These are phyloP conservation scores for Wickerhamomyces queroliae DNA, from an alignment of 805 yeast genomes.

Conservation along the genomic window DNA sequence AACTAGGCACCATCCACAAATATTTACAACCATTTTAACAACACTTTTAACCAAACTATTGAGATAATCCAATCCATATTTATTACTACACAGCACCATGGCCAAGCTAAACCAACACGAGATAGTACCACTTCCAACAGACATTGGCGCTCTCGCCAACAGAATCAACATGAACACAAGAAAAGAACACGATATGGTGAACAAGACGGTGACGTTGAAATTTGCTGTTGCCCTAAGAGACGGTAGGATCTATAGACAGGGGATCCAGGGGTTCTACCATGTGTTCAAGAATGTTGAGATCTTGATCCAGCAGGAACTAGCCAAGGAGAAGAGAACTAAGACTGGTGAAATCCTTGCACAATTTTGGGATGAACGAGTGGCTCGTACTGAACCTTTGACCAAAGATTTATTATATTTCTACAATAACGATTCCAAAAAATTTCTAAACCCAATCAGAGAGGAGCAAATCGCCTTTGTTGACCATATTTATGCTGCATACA, in stretches of 20 bases:
- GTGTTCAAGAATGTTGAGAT: slow-evolving; percentile 61
- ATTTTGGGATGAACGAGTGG: slow-evolving; percentile 67
- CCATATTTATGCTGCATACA: slow-evolving; percentile 50
- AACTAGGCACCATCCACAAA: too few relatives aligned
- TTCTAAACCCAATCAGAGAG: slow-evolving; percentile 48
- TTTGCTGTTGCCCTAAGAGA: slow-evolving; percentile 74
- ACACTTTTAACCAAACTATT: too few relatives aligned
- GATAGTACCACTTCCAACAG: slow-evolving; percentile 72
- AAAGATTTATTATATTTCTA: slow-evolving; percentile 67
- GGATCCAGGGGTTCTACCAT: slow-evolving; percentile 68
- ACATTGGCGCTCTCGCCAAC: slow-evolving; percentile 78
- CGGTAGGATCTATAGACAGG: slow-evolving; percentile 73
- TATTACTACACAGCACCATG: background rate
- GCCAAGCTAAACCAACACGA: slow-evolving; percentile 34
- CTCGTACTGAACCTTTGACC: slow-evolving; percentile 50
- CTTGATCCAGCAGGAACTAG: slow-evolving; percentile 40
- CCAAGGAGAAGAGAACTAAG: slow-evolving; percentile 21
- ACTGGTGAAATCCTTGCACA: slow-evolving; percentile 40
- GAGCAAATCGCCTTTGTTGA: slow-evolving; percentile 57
- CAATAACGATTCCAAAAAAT: slow-evolving; percentile 47
- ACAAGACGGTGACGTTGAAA: slow-evolving; percentile 62
- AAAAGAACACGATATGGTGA: slow-evolving; percentile 58
- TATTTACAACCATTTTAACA: too few relatives aligned
- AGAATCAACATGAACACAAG: slow-evolving; percentile 70
- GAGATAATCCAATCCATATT: too few relatives aligned